Evolutionary conservation across 179 eudicot species (phyloP).

Genomic region (Gypsophila paniculata): DNA sequence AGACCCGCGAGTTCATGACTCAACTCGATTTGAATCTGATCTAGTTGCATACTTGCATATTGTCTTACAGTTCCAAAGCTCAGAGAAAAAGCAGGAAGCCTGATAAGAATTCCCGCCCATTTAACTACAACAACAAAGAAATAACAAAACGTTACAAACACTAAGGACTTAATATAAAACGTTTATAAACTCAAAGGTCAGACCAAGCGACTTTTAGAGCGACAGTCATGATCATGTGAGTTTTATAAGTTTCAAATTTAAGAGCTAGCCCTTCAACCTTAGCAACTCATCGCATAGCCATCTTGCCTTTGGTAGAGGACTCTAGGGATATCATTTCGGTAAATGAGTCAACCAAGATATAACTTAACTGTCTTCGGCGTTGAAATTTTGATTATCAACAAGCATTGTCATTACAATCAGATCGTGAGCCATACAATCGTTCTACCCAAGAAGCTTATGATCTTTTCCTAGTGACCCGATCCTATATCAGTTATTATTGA

Average conservation of each 20-base stretch:
- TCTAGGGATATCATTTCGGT: too few species aligned
- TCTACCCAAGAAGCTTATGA: too few species aligned
- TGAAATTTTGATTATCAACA: not conserved
- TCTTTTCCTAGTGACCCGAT: too few species aligned
- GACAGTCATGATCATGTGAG: not conserved
- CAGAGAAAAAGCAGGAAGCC: not conserved
- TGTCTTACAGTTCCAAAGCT: conserved; percentile 15
- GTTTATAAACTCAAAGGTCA: not conserved
- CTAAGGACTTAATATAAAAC: too few species aligned
- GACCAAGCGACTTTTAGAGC: not conserved
- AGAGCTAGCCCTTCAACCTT: not conserved
- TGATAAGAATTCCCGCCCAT: not conserved
- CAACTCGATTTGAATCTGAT: conserved; percentile 35
- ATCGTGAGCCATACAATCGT: too few species aligned
- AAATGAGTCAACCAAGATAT: not conserved
- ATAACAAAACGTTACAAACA: too few species aligned
- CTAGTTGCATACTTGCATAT: conserved; percentile 52
- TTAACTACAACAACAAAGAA: not conserved
- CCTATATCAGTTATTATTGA: too few species aligned
- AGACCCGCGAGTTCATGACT: conserved; percentile 29
- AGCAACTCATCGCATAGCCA: not conserved
- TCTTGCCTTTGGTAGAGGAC: not conserved
- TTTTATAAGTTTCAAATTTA: not conserved
- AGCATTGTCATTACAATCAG: too few species aligned
- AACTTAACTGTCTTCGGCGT: too few species aligned